These are phyloP conservation scores for Astrothelium subdiscretum DNA, from an alignment of 495 filamentous ascomycete genomes.

Conservation along the genomic window DNA sequence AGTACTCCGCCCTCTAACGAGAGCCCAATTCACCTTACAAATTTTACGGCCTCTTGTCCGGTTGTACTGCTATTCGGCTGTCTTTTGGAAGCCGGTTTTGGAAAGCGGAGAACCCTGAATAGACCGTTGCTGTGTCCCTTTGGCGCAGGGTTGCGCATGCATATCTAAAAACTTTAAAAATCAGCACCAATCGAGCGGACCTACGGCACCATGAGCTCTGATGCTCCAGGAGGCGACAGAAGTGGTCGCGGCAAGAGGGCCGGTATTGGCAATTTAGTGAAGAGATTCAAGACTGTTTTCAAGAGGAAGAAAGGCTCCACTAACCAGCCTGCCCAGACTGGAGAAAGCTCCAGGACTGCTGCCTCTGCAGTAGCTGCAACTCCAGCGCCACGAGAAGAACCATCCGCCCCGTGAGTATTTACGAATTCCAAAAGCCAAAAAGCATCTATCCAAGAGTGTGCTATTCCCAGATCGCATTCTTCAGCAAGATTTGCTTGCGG, in stretches of 20 bases:
- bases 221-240: not conserved
- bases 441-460: not conserved
- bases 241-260: not conserved
- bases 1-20: not conserved
- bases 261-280: slow-evolving; percentile 38
- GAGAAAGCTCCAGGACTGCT: slow-evolving; percentile 12
- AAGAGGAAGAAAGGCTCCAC: slow-evolving; percentile 39
- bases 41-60: not conserved
- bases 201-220: not conserved
- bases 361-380: slow-evolving; percentile 24
- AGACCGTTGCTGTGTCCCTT: not conserved
- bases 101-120: not conserved
- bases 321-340: slow-evolving; percentile 19
- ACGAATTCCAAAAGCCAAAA: not conserved
- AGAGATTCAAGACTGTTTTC: slow-evolving; percentile 52
- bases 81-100: not conserved
- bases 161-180: not conserved
- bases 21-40: not conserved
- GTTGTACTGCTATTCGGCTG: no score
- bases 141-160: not conserved
- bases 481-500: not conserved
- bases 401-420: not conserved
- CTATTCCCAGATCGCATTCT: slow-evolving; percentile 12
- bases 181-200: not conserved
- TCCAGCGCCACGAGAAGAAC: not conserved